Conservation (phyloP, 2,329 filamentous ascomycete genomes). For the Eutypa lata region DNA sequence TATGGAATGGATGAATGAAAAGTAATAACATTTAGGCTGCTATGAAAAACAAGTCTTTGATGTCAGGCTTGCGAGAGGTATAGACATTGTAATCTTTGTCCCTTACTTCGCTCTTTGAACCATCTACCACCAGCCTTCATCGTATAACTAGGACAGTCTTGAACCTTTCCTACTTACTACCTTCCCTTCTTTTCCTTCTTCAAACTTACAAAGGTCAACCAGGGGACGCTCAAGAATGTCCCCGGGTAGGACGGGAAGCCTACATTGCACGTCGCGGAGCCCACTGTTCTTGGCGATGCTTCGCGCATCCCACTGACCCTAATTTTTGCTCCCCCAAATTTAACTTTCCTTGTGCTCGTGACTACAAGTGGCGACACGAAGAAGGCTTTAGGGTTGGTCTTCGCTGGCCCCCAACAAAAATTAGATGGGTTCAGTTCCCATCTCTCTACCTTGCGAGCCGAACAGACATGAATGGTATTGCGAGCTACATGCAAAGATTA, state of each 20-base stretch:
- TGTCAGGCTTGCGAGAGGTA: no score
- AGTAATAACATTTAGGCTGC: no score
- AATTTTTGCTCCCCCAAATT: background rate
- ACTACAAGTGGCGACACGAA: slow-evolving; percentile 6
- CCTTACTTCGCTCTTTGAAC: background rate
- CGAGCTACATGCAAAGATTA: no score
- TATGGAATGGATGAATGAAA: no score
- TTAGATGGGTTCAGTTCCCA: no score
- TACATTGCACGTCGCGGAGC: background rate
- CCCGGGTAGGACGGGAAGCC: background rate
- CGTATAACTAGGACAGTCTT: background rate
- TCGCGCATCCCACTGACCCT: background rate
- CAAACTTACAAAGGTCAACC: background rate
- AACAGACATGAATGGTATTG: no score
- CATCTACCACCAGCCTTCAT: background rate
- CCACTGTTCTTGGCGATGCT: background rate
- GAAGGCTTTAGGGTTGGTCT: background rate
- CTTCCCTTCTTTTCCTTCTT: background rate
- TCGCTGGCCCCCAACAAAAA: no score
- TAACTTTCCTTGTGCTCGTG: background rate
- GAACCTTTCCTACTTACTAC: background rate
- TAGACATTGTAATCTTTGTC: no score
- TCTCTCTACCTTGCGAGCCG: no score
- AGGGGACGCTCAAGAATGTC: background rate
- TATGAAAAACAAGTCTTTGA: no score